Evolutionary conservation across 108 stramenopile species (phyloP).

Genomic region (Mediolabrus comicus): DNA sequence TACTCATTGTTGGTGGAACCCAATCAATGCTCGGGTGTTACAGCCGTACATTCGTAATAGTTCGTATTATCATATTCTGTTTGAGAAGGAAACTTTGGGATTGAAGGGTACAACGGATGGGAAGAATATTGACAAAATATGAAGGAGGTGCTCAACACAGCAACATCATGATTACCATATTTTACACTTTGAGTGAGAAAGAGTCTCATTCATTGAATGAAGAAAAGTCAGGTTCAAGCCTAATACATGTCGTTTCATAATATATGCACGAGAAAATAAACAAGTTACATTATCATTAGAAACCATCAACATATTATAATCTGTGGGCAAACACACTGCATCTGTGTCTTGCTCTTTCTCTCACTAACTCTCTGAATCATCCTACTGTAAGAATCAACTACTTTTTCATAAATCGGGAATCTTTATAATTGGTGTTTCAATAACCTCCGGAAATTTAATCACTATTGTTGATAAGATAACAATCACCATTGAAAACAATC

Average conservation of each 20-base stretch:
- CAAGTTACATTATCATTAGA: background rate
- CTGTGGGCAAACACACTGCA: no score
- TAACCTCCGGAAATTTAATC: slow-evolving; percentile 74
- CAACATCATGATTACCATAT: no score
- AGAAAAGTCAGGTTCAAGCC: no score
- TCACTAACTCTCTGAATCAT: background rate
- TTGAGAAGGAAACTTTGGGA: slow-evolving; percentile 75
- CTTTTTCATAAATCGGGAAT: slow-evolving; percentile 83
- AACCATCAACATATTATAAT: background rate
- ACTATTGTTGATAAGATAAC: slow-evolving; percentile 62
- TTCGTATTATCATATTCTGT: slow-evolving; percentile 74
- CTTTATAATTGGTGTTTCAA: slow-evolving; percentile 62
- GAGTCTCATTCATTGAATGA: background rate
- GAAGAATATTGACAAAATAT: slow-evolving; percentile 45
- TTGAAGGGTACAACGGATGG: slow-evolving; percentile 49
- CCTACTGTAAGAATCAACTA: no score
- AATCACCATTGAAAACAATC: slow-evolving; percentile 68
- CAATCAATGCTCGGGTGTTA: slow-evolving; percentile 84
- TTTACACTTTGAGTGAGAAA: background rate
- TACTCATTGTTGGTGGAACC: slow-evolving; percentile 97
- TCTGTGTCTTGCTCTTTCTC: no score
- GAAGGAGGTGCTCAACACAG: slow-evolving; percentile 13
- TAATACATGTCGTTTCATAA: slow-evolving; percentile 1
- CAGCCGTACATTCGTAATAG: slow-evolving; percentile 79
- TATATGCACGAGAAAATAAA: slow-evolving; percentile 1